These are phyloP conservation scores for Fraxinus baroniana DNA, from an alignment of 305 asterid genomes.

Conservation along the genomic window DNA sequence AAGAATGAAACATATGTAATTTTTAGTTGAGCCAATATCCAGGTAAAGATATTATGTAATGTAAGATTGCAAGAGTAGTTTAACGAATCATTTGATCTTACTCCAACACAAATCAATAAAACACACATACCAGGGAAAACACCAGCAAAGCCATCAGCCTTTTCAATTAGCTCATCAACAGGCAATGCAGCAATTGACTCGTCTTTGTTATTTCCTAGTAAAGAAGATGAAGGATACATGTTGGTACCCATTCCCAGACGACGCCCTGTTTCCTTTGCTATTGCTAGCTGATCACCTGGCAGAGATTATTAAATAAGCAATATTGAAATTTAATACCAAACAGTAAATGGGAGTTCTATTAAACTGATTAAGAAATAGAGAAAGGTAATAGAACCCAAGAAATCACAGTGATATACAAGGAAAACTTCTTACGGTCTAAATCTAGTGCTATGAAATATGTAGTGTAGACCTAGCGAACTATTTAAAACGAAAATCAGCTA, in stretches of 20 bases:
- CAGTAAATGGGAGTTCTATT: background rate
- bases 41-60: background rate
- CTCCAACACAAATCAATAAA: background rate
- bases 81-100: background rate
- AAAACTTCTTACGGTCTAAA: background rate
- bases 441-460: background rate
- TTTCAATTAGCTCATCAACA: constrained; percentile 66
- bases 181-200: constrained; percentile 66
- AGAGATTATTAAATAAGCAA: constrained; percentile 3
- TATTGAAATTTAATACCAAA: background rate
- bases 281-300: constrained; percentile 79
- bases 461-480: background rate
- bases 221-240: constrained; percentile 73
- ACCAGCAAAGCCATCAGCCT: constrained; percentile 89
- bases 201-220: constrained; percentile 60
- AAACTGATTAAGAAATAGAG: background rate
- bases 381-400: background rate
- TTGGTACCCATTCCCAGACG: constrained; percentile 87
- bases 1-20: background rate
- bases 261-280: constrained; percentile 77
- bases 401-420: background rate
- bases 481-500: background rate
- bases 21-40: background rate
- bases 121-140: constrained; percentile 62
- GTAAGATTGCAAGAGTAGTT: background rate